Evolutionary conservation across 2,329 filamentous ascomycete species (phyloP).

Genomic region (Pseudocercospora crystallina): DNA sequence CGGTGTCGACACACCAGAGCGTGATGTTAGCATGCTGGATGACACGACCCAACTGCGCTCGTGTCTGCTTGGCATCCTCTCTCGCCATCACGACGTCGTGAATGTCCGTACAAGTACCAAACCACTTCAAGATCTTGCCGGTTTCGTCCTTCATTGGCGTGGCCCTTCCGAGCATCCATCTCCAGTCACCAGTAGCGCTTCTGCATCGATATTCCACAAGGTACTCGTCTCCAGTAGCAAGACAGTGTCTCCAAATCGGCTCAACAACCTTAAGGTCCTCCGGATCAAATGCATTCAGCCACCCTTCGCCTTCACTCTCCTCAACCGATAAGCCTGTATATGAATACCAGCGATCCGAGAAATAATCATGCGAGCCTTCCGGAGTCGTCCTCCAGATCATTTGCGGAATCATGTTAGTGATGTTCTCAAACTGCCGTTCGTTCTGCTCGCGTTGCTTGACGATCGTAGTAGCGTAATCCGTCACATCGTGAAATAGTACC

Average conservation of each 20-base stretch:
- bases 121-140: slow-evolving; percentile 74
- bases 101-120: slow-evolving; percentile 77
- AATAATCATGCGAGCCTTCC: slow-evolving; percentile 69
- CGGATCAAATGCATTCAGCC: slow-evolving; percentile 65
- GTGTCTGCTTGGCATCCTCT: slow-evolving; percentile 62
- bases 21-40: slow-evolving; percentile 74
- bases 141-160: slow-evolving; percentile 64
- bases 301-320: slow-evolving; percentile 62
- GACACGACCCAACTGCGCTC: slow-evolving; percentile 70
- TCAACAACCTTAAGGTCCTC: slow-evolving; percentile 63
- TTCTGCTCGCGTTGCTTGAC: slow-evolving; percentile 68
- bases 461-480: slow-evolving; percentile 67
- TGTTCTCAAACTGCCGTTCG: slow-evolving; percentile 71
- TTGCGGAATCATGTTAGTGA: slow-evolving; percentile 63
- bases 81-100: slow-evolving; percentile 71
- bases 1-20: slow-evolving; percentile 68
- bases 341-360: slow-evolving; percentile 72
- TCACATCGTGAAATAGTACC: slow-evolving; percentile 71
- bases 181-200: slow-evolving; percentile 66
- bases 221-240: slow-evolving; percentile 68
- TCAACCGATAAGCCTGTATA: slow-evolving; percentile 69
- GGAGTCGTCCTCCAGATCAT: slow-evolving; percentile 69
- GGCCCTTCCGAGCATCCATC: slow-evolving; percentile 76
- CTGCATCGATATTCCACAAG: slow-evolving; percentile 69
- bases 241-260: slow-evolving; percentile 60